phyloP scores from a whole-genome alignment of 306 rosid species.

The Geum urbanum region DNA sequence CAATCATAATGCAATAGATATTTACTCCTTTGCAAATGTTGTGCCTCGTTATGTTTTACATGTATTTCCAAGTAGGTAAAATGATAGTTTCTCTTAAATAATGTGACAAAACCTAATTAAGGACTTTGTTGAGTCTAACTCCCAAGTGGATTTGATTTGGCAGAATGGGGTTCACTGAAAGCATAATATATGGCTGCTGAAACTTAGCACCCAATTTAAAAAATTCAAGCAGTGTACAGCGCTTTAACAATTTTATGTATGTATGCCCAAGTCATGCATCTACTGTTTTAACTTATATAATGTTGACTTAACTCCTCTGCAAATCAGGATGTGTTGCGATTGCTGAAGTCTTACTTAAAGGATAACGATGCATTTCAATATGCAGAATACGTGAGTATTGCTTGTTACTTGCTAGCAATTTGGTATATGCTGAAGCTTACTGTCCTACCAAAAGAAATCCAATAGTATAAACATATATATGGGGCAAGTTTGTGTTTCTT shows the following conservation, averaged over 20 bases:
- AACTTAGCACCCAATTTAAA: neutral
- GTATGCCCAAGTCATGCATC: neutral
- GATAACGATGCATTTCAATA: conserved; percentile 68
- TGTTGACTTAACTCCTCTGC: conserved; percentile 1
- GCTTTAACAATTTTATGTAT: neutral
- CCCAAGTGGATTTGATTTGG: neutral
- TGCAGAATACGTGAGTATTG: conserved; percentile 66
- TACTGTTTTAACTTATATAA: neutral
- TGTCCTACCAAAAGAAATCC: conserved; percentile 4
- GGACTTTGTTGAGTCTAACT: neutral
- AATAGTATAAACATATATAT: neutral
- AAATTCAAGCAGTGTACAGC: neutral
- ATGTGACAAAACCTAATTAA: neutral
- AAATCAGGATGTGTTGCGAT: conserved; percentile 60
- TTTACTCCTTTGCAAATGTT: neutral
- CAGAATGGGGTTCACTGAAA: neutral
- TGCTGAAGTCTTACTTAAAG: conserved; percentile 53
- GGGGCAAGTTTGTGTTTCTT: neutral
- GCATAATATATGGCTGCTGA: neutral
- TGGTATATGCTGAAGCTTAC: conserved; percentile 1
- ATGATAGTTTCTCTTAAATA: neutral
- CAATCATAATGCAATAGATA: neutral
- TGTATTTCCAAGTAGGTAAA: neutral
- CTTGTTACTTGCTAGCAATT: conserved; percentile 18
- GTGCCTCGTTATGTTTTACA: neutral